These are phyloP conservation scores for Trichoderma sp. DNA, from an alignment of 2,329 filamentous ascomycete genomes.

Conservation along the genomic window DNA sequence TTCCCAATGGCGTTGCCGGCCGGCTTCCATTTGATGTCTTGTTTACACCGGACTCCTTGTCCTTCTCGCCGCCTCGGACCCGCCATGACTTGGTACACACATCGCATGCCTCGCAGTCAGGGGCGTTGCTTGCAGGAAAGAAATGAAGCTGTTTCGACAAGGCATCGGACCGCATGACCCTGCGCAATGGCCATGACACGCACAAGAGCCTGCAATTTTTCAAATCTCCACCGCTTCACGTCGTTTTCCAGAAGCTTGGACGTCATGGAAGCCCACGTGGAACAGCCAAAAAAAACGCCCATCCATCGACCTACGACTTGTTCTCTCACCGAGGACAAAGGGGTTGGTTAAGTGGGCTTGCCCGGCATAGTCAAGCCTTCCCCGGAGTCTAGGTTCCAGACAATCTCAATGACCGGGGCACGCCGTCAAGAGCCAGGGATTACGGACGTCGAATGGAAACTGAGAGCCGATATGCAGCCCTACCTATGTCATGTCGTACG, in stretches of 20 bases:
- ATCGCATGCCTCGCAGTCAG: not conserved
- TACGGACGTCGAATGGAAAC: not conserved
- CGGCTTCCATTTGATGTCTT: not conserved
- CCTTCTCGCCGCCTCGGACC: not conserved
- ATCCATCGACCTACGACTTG: not conserved
- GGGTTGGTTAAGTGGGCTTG: not conserved
- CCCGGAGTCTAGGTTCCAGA: not conserved
- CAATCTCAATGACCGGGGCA: not conserved
- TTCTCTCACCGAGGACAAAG: slow-evolving; percentile 10
- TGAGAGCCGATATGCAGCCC: slow-evolving; percentile 4
- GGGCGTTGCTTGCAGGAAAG: not conserved
- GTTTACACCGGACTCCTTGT: not conserved
- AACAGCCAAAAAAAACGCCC: not conserved
- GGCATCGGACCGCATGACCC: not conserved
- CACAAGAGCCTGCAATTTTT: not conserved
- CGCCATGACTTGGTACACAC: not conserved
- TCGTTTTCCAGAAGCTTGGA: slow-evolving; percentile 10
- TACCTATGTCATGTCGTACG: slow-evolving; percentile 5
- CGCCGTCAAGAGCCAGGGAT: not conserved
- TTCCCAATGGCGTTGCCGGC: not conserved
- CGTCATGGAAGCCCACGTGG: slow-evolving; percentile 6
- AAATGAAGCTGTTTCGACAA: not conserved
- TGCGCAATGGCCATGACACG: not conserved
- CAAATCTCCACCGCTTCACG: not conserved
- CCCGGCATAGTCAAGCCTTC: not conserved